These are phyloP conservation scores for Phytophthora colocasiae DNA, from an alignment of 352 stramenopile genomes.

Conservation along the genomic window DNA sequence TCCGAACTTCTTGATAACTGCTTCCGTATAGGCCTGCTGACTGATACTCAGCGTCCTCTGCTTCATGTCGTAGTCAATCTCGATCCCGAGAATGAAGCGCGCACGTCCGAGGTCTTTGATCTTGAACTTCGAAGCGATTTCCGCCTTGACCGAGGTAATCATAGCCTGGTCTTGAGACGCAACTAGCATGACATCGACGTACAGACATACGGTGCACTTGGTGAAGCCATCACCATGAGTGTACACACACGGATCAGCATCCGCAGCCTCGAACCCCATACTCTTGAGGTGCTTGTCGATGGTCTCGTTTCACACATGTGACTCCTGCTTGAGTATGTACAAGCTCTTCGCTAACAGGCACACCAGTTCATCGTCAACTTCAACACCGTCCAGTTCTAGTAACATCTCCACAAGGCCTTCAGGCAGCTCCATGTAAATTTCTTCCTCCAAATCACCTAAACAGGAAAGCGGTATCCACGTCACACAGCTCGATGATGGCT, in stretches of 20 bases:
- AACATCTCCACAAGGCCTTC: not conserved
- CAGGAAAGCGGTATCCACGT: conserved; percentile 3
- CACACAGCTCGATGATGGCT: not conserved
- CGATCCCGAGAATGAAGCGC: not conserved
- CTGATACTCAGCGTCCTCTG: not conserved
- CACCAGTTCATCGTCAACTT: no score
- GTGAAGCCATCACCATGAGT: not conserved
- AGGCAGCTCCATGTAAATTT: conserved; percentile 1
- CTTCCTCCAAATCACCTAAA: not conserved
- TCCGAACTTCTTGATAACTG: not conserved
- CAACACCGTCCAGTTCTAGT: no score
- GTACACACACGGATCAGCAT: not conserved
- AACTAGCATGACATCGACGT: not conserved
- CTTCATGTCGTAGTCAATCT: not conserved
- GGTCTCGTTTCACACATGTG: conserved; percentile 3
- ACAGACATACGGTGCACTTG: not conserved
- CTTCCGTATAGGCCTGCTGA: not conserved
- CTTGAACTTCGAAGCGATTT: not conserved
- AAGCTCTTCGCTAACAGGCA: no score
- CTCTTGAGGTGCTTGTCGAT: not conserved
- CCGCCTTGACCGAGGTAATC: not conserved
- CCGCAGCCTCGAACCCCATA: conserved; percentile 6
- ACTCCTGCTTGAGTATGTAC: not conserved
- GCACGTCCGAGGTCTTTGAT: not conserved
- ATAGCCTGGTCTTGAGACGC: not conserved